phyloP scores from a whole-genome alignment of 2,329 filamentous ascomycete species.

The Aspergillus fumigatus region DNA sequence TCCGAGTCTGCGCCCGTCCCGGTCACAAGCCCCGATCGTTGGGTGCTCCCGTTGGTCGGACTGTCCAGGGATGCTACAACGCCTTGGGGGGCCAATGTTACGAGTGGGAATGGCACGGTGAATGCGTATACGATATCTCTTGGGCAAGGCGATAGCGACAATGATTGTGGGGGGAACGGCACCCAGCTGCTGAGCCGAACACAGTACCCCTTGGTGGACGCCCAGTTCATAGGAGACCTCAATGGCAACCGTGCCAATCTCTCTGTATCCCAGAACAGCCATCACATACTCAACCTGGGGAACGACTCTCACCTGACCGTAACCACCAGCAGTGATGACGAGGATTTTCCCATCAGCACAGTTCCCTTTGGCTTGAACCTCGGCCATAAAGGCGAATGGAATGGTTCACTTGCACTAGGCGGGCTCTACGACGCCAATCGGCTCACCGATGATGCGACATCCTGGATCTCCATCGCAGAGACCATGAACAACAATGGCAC shows the following conservation, averaged over 20 bases:
- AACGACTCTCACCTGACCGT: neutral
- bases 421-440: conserved; percentile 5
- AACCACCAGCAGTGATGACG: neutral
- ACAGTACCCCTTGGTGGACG: neutral
- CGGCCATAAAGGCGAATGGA: neutral
- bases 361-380: conserved; percentile 4
- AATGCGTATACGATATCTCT: neutral
- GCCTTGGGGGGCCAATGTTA: neutral
- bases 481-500: neutral
- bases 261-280: neutral
- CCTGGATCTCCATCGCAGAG: conserved; percentile 2
- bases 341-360: neutral
- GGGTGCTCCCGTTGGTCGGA: neutral
- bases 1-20: neutral
- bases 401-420: conserved; percentile 1
- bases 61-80: neutral
- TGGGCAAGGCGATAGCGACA: neutral
- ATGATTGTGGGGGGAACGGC: neutral
- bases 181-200: neutral
- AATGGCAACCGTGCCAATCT: neutral
- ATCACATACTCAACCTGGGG: neutral
- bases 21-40: neutral
- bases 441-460: conserved; percentile 2
- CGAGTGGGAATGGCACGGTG: neutral
- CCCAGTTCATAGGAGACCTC: neutral